A percentile compares a stretch with the other conserved stretches of the same genome.
These are phyloP conservation scores for Pyrenopolyporus hunteri DNA, from an alignment of 495 filamentous ascomycete genomes.

Conservation along the genomic window DNA sequence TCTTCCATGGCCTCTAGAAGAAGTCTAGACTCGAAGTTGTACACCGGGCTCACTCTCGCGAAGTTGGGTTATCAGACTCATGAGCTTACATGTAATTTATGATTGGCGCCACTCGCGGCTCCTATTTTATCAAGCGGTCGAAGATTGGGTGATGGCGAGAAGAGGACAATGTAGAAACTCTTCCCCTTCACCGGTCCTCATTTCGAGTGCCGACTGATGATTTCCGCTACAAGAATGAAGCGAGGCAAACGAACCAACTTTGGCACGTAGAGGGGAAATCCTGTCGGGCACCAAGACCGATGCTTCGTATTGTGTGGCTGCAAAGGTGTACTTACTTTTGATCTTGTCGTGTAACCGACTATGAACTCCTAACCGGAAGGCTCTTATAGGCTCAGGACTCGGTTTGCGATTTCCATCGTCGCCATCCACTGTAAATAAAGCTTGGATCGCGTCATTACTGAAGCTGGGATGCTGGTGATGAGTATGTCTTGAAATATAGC, in stretches of 20 bases:
- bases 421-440: background rate
- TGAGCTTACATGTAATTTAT: background rate
- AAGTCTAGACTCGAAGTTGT: slow-evolving; percentile 2
- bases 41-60: background rate
- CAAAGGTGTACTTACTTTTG: background rate
- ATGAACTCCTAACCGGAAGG: background rate
- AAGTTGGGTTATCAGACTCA: slow-evolving; percentile 1
- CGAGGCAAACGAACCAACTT: background rate
- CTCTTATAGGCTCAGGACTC: slow-evolving; percentile 2
- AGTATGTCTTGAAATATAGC: slow-evolving; percentile 8
- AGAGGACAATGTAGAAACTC: background rate
- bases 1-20: background rate
- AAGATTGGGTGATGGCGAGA: background rate
- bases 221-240: background rate
- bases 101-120: slow-evolving; percentile 8
- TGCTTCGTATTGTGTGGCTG: background rate
- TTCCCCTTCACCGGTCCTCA: background rate
- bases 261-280: background rate
- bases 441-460: slow-evolving; percentile 19
- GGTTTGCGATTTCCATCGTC: slow-evolving; percentile 1
- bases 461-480: background rate
- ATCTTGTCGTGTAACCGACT: background rate
- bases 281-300: background rate
- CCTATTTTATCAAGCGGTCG: background rate
- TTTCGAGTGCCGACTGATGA: background rate